These are phyloP conservation scores for Truncatella angustata DNA, from an alignment of 2,329 filamentous ascomycete species.

Conservation along the genomic window DNA sequence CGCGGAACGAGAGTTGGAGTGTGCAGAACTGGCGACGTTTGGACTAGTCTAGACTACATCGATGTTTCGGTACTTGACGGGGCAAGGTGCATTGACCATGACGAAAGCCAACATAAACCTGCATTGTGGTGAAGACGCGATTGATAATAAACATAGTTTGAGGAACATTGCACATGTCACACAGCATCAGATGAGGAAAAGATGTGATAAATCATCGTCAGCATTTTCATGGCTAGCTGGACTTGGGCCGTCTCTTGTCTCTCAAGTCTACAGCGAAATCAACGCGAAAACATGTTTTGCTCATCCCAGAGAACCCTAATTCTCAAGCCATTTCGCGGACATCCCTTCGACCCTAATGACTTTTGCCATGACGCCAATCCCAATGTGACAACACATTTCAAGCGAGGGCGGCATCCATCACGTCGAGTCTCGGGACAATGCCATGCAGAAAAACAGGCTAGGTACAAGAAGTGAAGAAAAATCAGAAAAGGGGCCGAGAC, in stretches of 20 bases:
- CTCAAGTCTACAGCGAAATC: neutral
- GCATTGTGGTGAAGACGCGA: too few relatives aligned
- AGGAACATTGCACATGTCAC: neutral
- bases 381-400: neutral
- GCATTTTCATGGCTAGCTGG: neutral
- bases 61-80: too few relatives aligned
- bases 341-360: neutral
- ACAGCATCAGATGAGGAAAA: neutral
- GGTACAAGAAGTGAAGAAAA: slow-evolving; percentile 11
- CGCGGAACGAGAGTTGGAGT: too few relatives aligned
- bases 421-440: slow-evolving; percentile 5
- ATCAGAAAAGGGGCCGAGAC: slow-evolving; percentile 8
- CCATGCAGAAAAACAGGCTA: slow-evolving; percentile 9
- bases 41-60: too few relatives aligned
- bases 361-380: neutral
- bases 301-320: slow-evolving; percentile 5
- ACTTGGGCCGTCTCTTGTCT: neutral
- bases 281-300: neutral
- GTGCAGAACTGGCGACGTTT: too few relatives aligned
- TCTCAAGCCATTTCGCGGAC: slow-evolving; percentile 8
- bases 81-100: too few relatives aligned
- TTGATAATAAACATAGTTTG: neutral
- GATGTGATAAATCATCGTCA: slow-evolving; percentile 3
- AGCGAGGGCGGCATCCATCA: neutral
- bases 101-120: too few relatives aligned